Evolutionary conservation across 257 asterid species (phyloP).

Genomic region (Ophiorrhiza pumila): DNA sequence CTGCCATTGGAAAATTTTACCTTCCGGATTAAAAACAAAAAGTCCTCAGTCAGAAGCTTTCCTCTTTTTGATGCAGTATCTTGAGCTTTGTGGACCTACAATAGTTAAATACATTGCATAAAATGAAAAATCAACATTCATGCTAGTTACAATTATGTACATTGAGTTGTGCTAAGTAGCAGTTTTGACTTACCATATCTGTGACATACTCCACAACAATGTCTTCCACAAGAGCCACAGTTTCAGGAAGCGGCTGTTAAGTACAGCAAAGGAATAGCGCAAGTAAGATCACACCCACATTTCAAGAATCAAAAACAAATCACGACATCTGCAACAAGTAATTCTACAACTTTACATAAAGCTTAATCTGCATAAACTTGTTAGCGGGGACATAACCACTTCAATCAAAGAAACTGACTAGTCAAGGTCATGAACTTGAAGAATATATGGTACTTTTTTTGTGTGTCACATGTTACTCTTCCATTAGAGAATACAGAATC

Average conservation of each 20-base stretch:
- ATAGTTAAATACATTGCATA: conserved; percentile 1
- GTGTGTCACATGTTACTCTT: not conserved
- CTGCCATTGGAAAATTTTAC: conserved; percentile 29
- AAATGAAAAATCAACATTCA: conserved; percentile 6
- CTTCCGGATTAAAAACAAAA: conserved; percentile 76
- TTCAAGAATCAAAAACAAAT: not conserved
- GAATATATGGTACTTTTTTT: not conserved
- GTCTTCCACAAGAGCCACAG: conserved; percentile 85
- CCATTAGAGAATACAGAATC: not conserved
- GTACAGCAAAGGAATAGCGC: conserved; percentile 14
- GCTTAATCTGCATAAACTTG: not conserved
- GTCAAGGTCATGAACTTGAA: not conserved
- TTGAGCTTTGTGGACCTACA: conserved; percentile 88
- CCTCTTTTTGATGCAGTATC: conserved; percentile 78
- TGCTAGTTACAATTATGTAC: not conserved
- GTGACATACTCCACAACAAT: conserved; percentile 93
- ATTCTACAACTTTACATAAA: not conserved
- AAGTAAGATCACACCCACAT: conserved; percentile 14
- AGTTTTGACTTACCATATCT: conserved; percentile 56
- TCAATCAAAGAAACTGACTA: not conserved
- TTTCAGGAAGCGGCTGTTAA: conserved; percentile 87
- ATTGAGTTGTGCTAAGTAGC: not conserved
- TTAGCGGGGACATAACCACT: not conserved
- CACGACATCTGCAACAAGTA: not conserved
- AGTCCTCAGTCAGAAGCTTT: conserved; percentile 83